Evolutionary conservation across 768 basidiomycete species (phyloP).

Genomic region (Cyclocybe cylindracea): DNA sequence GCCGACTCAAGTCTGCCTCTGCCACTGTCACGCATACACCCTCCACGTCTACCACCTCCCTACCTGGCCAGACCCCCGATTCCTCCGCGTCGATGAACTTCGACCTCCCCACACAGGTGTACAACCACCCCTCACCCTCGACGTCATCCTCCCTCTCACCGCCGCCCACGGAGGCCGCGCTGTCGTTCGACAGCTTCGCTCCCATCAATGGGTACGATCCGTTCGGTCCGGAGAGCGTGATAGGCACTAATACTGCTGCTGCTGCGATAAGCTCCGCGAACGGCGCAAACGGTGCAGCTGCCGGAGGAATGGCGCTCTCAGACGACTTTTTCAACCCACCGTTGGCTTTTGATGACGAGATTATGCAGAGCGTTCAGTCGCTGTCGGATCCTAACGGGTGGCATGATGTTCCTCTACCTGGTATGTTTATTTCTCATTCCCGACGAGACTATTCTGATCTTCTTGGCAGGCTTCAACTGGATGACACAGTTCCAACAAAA

Average conservation of each 20-base stretch:
- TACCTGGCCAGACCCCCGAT: constrained; percentile 16
- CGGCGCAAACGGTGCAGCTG: constrained; percentile 17
- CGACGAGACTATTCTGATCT: not conserved
- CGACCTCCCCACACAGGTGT: constrained; percentile 25
- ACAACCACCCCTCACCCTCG: constrained; percentile 40
- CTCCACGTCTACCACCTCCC: too few relatives aligned
- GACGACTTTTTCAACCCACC: constrained; percentile 50
- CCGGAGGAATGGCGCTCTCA: constrained; percentile 28
- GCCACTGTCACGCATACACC: too few relatives aligned
- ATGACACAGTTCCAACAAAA: constrained; percentile 42
- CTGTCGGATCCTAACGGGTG: constrained; percentile 53
- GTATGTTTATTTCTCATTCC: constrained; percentile 31
- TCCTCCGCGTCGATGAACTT: constrained; percentile 11
- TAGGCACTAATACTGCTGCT: constrained; percentile 13
- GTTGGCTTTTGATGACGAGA: constrained; percentile 58
- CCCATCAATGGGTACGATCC: constrained; percentile 44
- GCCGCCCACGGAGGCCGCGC: constrained; percentile 42
- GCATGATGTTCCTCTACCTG: constrained; percentile 56
- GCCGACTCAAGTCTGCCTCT: constrained; percentile 13
- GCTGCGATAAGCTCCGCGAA: constrained; percentile 4
- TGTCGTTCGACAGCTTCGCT: constrained; percentile 50
- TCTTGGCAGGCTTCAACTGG: constrained; percentile 38
- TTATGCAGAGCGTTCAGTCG: constrained; percentile 63
- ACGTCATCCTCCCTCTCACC: constrained; percentile 47
- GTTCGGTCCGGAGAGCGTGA: constrained; percentile 29